Evolutionary conservation across 1,284 basidiomycete species (phyloP).

Genomic region (Phellopilus nigrolimitatus): DNA sequence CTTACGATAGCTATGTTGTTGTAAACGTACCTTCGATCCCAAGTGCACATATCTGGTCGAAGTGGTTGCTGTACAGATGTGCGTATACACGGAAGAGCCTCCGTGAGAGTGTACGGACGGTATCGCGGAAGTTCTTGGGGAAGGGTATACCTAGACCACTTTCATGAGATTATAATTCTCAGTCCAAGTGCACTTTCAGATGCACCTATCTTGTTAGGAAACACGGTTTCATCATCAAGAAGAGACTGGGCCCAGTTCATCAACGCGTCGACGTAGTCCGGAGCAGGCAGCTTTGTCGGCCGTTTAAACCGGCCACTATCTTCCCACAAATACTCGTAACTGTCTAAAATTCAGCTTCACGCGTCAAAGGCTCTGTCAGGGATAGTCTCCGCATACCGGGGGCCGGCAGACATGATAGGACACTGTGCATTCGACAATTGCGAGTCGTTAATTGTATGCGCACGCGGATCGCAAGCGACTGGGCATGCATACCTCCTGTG

Average conservation of each 20-base stretch:
- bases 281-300: conserved; percentile 91
- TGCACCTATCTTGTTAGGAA: conserved; percentile 92
- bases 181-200: not conserved
- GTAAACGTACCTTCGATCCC: conserved; percentile 84
- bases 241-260: conserved; percentile 98
- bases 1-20: not conserved
- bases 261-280: conserved; percentile 95
- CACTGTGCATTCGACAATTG: conserved; percentile 49
- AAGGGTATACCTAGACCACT: conserved; percentile 93
- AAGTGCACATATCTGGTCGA: conserved; percentile 97
- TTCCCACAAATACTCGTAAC: conserved; percentile 99
- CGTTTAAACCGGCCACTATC: conserved; percentile 88
- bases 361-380: not conserved
- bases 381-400: conserved; percentile 56
- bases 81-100: conserved; percentile 97
- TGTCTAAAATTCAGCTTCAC: conserved; percentile 28
- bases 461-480: conserved; percentile 9
- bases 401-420: conserved; percentile 98
- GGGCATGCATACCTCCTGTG: conserved; percentile 64
- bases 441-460: conserved; percentile 7
- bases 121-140: conserved; percentile 86
- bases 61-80: conserved; percentile 99
- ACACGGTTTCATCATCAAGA: conserved; percentile 89
- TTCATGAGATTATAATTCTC: no score
- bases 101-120: conserved; percentile 88